Conservation (phyloP, 2,329 filamentous ascomycete species). For the Colletotrichum viniferum region DNA sequence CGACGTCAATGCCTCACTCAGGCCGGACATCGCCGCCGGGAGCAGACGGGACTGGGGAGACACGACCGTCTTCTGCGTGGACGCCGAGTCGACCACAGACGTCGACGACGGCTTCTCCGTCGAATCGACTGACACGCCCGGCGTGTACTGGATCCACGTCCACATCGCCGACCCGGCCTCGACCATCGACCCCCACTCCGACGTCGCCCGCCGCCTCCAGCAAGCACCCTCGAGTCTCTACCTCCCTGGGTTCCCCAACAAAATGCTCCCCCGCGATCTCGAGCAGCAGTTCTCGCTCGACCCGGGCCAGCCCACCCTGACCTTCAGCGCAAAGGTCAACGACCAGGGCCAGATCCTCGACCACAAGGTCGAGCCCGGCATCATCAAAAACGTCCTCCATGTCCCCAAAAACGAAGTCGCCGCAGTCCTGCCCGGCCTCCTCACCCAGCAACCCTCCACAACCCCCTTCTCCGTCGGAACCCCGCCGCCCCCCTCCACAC, state of each 20-base stretch:
- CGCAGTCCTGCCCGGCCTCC: slow-evolving; percentile 6
- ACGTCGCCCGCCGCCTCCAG: slow-evolving; percentile 64
- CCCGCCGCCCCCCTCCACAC: slow-evolving; percentile 23
- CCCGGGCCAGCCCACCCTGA: slow-evolving; percentile 56
- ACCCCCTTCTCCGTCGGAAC: slow-evolving; percentile 38
- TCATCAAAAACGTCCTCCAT: slow-evolving; percentile 59
- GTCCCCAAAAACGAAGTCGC: slow-evolving; percentile 43
- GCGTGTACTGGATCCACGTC: slow-evolving; percentile 75
- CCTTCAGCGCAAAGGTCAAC: slow-evolving; percentile 65
- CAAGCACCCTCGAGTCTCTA: slow-evolving; percentile 65
- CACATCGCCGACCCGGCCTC: slow-evolving; percentile 83
- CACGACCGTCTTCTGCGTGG: slow-evolving; percentile 75
- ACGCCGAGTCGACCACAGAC: slow-evolving; percentile 67
- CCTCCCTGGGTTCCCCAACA: slow-evolving; percentile 58
- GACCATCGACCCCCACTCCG: slow-evolving; percentile 63
- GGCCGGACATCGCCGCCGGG: slow-evolving; percentile 49
- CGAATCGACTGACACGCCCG: slow-evolving; percentile 55
- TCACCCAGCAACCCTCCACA: background rate
- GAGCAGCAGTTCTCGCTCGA: slow-evolving; percentile 59
- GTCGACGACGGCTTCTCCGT: slow-evolving; percentile 83
- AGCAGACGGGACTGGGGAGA: slow-evolving; percentile 64
- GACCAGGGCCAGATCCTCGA: slow-evolving; percentile 57
- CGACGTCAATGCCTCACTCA: slow-evolving; percentile 33
- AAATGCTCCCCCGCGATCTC: slow-evolving; percentile 58
- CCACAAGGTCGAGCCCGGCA: slow-evolving; percentile 57